These are phyloP conservation scores for Graphilbum ipis-grandicollis DNA, from an alignment of 2,329 filamentous ascomycete genomes.

Conservation along the genomic window DNA sequence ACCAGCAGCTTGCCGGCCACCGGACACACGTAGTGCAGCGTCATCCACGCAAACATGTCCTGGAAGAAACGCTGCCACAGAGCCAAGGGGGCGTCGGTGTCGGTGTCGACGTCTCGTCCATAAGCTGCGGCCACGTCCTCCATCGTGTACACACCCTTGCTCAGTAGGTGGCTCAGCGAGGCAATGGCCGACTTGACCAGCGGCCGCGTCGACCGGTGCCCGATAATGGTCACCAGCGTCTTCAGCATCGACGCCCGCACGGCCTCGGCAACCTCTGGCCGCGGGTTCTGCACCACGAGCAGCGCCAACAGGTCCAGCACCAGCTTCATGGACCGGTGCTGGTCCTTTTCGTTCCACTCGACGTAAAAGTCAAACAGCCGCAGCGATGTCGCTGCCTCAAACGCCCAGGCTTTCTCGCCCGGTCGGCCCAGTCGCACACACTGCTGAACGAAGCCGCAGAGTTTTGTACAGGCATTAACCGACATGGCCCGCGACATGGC, in stretches of 20 bases:
- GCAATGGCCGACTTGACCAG: conserved; percentile 55
- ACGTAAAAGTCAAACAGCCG: conserved; percentile 44
- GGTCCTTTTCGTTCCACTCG: conserved; percentile 50
- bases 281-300: conserved; percentile 32
- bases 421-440: conserved; percentile 23
- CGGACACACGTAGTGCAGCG: conserved; percentile 37
- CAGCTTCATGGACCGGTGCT: conserved; percentile 45
- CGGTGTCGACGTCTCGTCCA: too few relatives aligned
- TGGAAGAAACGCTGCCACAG: conserved; percentile 15
- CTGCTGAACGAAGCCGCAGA: conserved; percentile 45
- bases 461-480: conserved; percentile 38
- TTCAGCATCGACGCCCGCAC: conserved; percentile 29
- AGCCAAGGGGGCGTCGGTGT: neutral
- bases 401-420: conserved; percentile 29
- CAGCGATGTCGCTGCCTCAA: conserved; percentile 27
- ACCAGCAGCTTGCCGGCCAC: conserved; percentile 44
- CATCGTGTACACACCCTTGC: conserved; percentile 37
- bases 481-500: conserved; percentile 36
- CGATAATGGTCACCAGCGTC: conserved; percentile 39
- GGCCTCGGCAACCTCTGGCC: conserved; percentile 16
- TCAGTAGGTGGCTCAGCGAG: conserved; percentile 46
- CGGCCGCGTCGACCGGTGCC: conserved; percentile 40
- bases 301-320: conserved; percentile 39
- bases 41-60: conserved; percentile 31
- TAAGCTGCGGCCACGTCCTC: conserved; percentile 28